A percentile compares a stretch with the other conserved stretches of the same genome.
Evolutionary conservation across 1,139 yeast genomes (phyloP).

Genomic region (Hyphopichia fennica): DNA sequence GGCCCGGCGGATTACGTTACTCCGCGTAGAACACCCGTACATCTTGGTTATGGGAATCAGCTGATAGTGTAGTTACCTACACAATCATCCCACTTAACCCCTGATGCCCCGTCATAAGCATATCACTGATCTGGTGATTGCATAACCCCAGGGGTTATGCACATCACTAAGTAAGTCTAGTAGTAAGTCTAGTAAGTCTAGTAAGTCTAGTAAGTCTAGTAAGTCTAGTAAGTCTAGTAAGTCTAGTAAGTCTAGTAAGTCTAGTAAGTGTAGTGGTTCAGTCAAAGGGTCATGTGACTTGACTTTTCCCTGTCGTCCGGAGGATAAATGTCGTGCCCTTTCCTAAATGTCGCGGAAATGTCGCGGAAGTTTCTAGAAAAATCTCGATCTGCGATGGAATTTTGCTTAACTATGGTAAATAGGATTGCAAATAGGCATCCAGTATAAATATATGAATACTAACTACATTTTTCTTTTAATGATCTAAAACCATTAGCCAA

Average conservation of each 20-base stretch:
- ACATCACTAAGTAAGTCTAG: too few species aligned
- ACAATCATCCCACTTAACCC: neutral
- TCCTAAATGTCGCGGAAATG: too few species aligned
- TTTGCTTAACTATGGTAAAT: neutral
- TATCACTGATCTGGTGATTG: too few species aligned
- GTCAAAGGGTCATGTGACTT: too few species aligned
- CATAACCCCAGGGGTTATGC: too few species aligned
- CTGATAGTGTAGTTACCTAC: too few species aligned
- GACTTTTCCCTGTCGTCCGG: too few species aligned
- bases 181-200: too few species aligned
- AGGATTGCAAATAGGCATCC: neutral
- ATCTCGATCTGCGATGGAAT: neutral
- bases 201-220: too few species aligned
- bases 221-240: too few species aligned
- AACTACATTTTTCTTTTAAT: neutral
- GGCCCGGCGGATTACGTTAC: neutral
- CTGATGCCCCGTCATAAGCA: neutral
- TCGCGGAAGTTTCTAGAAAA: neutral
- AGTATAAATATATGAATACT: neutral
- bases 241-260: too few species aligned
- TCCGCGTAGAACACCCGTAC: neutral
- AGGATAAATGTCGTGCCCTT: neutral
- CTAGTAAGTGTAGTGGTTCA: too few species aligned
- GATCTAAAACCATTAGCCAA: neutral
- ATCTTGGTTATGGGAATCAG: neutral